Evolutionary conservation across 1,284 basidiomycete species (phyloP), one percentile per base, ranked within the genome.

Genomic region (Schizopora paradoxa): DNA sequence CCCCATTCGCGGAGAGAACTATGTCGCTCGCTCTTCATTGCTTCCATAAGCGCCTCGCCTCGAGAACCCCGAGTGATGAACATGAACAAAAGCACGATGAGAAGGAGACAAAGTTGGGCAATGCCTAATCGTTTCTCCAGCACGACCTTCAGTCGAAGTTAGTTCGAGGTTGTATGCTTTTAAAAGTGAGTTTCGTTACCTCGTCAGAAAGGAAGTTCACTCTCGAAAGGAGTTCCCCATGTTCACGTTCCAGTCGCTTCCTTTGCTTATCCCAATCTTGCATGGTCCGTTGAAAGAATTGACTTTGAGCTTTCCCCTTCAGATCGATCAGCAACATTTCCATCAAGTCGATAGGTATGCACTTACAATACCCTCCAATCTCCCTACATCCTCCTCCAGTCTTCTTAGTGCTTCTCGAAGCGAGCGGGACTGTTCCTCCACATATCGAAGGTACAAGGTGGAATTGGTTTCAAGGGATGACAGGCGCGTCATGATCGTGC

Each of bases 401-500:
- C 85, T 69, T 41, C 75, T 73, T 19, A 98, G 70, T 29, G 90
- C 77, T 33, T 88, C 83, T 5, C 90, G 73, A 27, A 96, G 75
- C 27, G 82, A 78, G 16, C 76, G 69, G 1, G 85, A 87, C 61
- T 96, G 94, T 59, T 95, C 91, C 58, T 95, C 91, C 19, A 96
- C 83, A 61, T 96, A 99, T 14, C 83, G 76, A 40, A 85, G 77
- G 43, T 91, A 87, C 1, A 98, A 70, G 0, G 90, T 92, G 32
- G 91, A 86, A 58, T 96, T 96, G 5, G 77, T 76, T 61, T 99
- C 95, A 4, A 99, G 75, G 5, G 81, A 80, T 5, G 78, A 79
- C 10, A 99, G 75, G 2, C 93, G 83, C 54, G 97, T 95, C 79
- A 93, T 93, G 57, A 99, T 99, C 7, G 87, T 91, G 7, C 92